phyloP scores from a whole-genome alignment of 2,329 filamentous ascomycete genomes.

The Arthrobotrys entomopaga region DNA sequence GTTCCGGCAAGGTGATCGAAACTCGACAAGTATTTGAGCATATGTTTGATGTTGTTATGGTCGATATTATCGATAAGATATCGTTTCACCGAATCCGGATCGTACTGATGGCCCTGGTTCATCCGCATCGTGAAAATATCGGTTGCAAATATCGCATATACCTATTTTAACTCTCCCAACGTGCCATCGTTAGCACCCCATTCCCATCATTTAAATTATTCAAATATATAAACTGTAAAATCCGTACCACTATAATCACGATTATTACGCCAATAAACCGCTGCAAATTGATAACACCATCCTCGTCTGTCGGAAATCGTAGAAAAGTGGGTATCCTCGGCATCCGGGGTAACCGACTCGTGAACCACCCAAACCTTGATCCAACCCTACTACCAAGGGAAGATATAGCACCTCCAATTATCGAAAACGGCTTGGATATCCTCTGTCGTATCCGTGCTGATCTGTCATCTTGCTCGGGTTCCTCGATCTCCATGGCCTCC shows the following conservation, averaged over 20 bases:
- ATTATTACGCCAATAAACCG: slow-evolving; percentile 57
- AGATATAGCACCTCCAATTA: slow-evolving; percentile 59
- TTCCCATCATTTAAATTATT: background rate
- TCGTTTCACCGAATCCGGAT: slow-evolving; percentile 81
- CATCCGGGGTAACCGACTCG: slow-evolving; percentile 56
- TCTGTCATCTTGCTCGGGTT: slow-evolving; percentile 61
- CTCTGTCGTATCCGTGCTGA: slow-evolving; percentile 50
- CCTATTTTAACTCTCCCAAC: slow-evolving; percentile 57
- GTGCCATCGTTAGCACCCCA: slow-evolving; percentile 60
- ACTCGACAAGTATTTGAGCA: slow-evolving; percentile 78
- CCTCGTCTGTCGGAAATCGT: slow-evolving; percentile 43
- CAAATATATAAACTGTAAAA: background rate
- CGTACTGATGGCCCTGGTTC: slow-evolving; percentile 76
- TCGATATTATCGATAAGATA: slow-evolving; percentile 80
- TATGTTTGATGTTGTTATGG: slow-evolving; percentile 74
- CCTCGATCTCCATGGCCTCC: slow-evolving; percentile 71
- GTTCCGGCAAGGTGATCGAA: slow-evolving; percentile 95
- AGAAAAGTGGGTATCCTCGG: slow-evolving; percentile 56
- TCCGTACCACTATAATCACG: slow-evolving; percentile 57
- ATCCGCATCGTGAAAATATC: slow-evolving; percentile 79
- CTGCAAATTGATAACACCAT: slow-evolving; percentile 50
- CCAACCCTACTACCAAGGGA: slow-evolving; percentile 56
- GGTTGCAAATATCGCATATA: slow-evolving; percentile 87
- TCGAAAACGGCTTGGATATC: slow-evolving; percentile 47
- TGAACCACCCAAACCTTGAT: slow-evolving; percentile 57